These are phyloP conservation scores for Elaeis guineensis DNA, from an alignment of 176 grass and related monocot genomes.

Conservation along the genomic window DNA sequence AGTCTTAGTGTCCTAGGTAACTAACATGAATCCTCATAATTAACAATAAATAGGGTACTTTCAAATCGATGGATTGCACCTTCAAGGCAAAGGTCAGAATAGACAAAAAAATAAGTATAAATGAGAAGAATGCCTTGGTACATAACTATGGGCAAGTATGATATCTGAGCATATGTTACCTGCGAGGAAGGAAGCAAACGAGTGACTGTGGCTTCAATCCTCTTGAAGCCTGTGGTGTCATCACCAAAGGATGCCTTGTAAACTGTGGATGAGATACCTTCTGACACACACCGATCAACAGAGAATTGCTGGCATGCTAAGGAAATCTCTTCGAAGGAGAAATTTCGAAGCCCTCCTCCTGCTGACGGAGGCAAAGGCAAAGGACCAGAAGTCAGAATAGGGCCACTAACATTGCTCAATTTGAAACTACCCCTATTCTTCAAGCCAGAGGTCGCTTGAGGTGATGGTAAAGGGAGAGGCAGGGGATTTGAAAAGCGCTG, in stretches of 20 bases:
- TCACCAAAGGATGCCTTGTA: conserved; percentile 83
- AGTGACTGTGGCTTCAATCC: conserved; percentile 67
- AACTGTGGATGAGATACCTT: conserved; percentile 50
- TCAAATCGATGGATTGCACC: too few species aligned
- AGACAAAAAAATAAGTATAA: too few species aligned
- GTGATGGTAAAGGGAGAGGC: conserved; percentile 82
- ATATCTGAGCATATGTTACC: conserved; percentile 24
- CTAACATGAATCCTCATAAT: too few species aligned
- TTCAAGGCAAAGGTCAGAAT: too few species aligned
- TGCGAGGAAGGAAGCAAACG: conserved; percentile 49
- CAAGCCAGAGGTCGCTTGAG: conserved; percentile 27
- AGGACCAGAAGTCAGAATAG: conserved; percentile 46
- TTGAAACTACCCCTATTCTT: conserved; percentile 79
- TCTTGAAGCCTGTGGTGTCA: conserved; percentile 38
- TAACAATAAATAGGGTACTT: too few species aligned
- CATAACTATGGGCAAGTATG: too few species aligned
- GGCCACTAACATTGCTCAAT: conserved; percentile 34
- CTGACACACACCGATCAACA: conserved; percentile 44
- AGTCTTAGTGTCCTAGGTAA: too few species aligned
- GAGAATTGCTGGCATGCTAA: conserved; percentile 72
- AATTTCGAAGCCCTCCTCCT: conserved; percentile 42
- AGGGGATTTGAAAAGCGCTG: conserved; percentile 69
- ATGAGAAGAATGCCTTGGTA: too few species aligned
- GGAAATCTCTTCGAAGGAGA: conserved; percentile 70
- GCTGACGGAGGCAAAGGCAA: conserved; percentile 68